Base-by-base conservation (phyloP, 352 stramenopile species). In the Phytopythium chamaehyphon region DNA sequence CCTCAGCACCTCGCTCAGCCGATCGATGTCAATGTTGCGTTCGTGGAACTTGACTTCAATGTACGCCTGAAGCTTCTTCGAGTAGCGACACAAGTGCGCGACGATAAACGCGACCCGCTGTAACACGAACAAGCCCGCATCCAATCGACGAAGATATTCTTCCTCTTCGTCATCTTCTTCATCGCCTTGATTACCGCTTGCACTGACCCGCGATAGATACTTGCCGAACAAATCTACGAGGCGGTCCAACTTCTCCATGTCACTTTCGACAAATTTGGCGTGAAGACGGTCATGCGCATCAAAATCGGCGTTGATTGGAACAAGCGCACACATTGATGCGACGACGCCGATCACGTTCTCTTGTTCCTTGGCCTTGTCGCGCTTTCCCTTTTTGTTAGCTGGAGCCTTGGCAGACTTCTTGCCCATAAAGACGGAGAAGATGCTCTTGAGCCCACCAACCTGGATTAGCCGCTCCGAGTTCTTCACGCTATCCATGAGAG, bases 161-260 rank as follows among this genome's bases (percentile, higher is more conserved):
- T 71, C 76, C 3, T 90, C 73, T 46, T 75, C 66, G 9, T 76
- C 67, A 7, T 83, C 66, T 11, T 78, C 64, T 8, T 74, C 59
- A 0, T 65, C 59, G 3, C 67, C 62, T 35, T 74, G 68, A 0
- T 71, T 46, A 21, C 61, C 40, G 3, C 58, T 56, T 5, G 69
- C 50, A 4, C 78, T 57, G 1, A 94, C 79, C 3, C 79, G 74
- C 1, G 62, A 55, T 16, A 91, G 60, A 57, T 92, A 92, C 54
- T 86, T 84, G 2, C 68, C 72, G 51, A 91, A 91, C 23, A 91
- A 49, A 56, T 92, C 82, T 10, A 94, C 65, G 3, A 90, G 52
- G 15, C 83, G 76, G 50, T 94, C 83, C 19, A 90, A 53, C 55
- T 94, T 94, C 37, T 94, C 81, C 64, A 88, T 83, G 8, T 88